phyloP scores from a whole-genome alignment of 169 alveolate species.

The Amoebophrya sp. region DNA sequence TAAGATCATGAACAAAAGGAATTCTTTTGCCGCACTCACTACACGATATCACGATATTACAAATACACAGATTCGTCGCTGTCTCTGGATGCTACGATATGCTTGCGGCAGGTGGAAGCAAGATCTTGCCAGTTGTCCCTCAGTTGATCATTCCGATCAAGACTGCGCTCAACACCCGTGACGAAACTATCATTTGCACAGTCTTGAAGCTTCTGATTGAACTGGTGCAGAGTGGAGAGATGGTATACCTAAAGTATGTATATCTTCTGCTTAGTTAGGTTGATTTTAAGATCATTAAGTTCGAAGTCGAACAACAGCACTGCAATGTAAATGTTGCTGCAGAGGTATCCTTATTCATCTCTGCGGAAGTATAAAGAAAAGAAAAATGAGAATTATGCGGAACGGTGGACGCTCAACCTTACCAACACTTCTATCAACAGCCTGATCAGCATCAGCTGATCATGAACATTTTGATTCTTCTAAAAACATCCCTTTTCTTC shows the following conservation, averaged over 20 bases:
- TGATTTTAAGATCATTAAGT: not conserved
- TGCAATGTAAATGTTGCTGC: not conserved
- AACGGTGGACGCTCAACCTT: too few relatives aligned
- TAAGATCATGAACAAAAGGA: too few relatives aligned
- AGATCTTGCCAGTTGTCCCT: constrained; percentile 82
- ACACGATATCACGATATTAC: too few relatives aligned
- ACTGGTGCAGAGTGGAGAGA: constrained; percentile 44
- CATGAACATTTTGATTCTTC: too few relatives aligned
- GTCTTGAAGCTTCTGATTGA: constrained; percentile 39
- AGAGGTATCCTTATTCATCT: too few relatives aligned
- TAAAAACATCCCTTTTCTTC: not conserved
- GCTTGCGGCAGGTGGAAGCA: constrained; percentile 28
- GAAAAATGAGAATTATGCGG: not conserved
- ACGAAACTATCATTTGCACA: constrained; percentile 65
- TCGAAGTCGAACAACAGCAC: too few relatives aligned
- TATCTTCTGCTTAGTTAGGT: not conserved
- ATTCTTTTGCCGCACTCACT: too few relatives aligned
- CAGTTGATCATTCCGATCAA: constrained; percentile 82
- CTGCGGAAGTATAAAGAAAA: not conserved
- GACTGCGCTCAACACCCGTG: constrained; percentile 87
- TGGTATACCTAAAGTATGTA: not conserved
- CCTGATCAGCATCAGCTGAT: too few relatives aligned
- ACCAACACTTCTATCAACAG: too few relatives aligned
- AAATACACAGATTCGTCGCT: not conserved
- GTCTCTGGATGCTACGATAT: not conserved